These are phyloP conservation scores for Lasiodiplodia hormozganensis DNA, from an alignment of 2,329 filamentous ascomycete species.

Conservation along the genomic window DNA sequence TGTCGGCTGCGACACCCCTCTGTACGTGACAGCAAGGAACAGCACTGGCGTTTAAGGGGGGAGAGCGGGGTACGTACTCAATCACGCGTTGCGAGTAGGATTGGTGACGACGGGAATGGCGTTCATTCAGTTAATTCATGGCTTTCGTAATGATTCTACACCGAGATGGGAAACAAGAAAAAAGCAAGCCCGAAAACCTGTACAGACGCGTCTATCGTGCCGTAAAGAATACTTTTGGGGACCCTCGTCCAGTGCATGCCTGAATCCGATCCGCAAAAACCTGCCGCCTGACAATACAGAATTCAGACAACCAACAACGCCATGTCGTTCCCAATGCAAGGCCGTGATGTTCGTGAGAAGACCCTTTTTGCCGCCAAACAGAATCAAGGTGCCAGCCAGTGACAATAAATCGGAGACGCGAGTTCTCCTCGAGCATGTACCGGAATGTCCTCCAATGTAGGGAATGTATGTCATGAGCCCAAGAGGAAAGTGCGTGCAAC, in stretches of 20 bases:
- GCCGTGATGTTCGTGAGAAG: slow-evolving; percentile 19
- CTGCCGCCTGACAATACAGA: neutral
- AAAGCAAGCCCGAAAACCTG: neutral
- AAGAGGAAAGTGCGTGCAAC: slow-evolving; percentile 14
- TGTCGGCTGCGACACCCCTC: too few species aligned
- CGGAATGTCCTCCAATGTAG: slow-evolving; percentile 7
- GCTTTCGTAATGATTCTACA: slow-evolving; percentile 13
- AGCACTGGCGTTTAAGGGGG: neutral
- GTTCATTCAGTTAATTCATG: slow-evolving; percentile 2
- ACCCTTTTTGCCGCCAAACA: neutral
- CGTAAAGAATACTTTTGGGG: slow-evolving; percentile 11
- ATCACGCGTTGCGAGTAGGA: neutral
- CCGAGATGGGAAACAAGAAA: slow-evolving; percentile 2
- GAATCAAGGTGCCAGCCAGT: neutral
- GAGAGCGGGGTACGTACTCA: too few species aligned
- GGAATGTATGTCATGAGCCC: slow-evolving; percentile 14
- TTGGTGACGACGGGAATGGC: neutral
- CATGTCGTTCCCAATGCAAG: neutral
- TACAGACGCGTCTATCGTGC: slow-evolving; percentile 9
- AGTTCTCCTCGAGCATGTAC: slow-evolving; percentile 3
- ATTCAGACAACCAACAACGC: neutral
- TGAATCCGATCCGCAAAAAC: neutral
- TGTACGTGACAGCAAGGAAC: slow-evolving; percentile 5
- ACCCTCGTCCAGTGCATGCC: neutral
- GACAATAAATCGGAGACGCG: neutral